Conservation (phyloP, 306 rosid genomes). For the Dalbergia cochinchinensis region DNA sequence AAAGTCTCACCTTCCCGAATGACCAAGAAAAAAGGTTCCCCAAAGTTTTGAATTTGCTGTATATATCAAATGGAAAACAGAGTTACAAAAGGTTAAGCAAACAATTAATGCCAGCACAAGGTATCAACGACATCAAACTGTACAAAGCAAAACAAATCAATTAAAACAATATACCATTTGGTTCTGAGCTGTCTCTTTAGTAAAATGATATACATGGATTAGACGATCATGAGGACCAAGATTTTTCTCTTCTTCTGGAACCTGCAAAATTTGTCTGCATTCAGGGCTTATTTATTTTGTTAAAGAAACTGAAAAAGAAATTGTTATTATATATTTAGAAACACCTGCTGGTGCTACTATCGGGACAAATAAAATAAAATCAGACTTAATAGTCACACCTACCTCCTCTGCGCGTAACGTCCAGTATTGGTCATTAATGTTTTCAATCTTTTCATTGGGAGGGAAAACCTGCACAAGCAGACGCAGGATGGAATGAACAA, state of each 20-base stretch:
- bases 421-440: constrained; percentile 94
- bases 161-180: constrained; percentile 63
- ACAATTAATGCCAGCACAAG: background rate
- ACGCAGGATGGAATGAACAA: constrained; percentile 26
- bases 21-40: constrained; percentile 94
- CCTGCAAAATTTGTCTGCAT: constrained; percentile 49
- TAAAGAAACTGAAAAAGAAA: constrained; percentile 7
- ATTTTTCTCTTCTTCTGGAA: constrained; percentile 90
- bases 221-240: constrained; percentile 77
- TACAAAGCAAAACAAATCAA: constrained; percentile 36
- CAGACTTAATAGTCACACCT: constrained; percentile 18
- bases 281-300: constrained; percentile 14
- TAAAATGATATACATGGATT: constrained; percentile 91
- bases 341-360: constrained; percentile 14
- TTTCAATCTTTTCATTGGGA: constrained; percentile 82
- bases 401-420: constrained; percentile 96
- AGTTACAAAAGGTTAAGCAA: background rate
- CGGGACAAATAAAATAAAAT: constrained; percentile 34
- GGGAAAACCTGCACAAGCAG: constrained; percentile 76
- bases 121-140: constrained; percentile 18
- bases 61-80: constrained; percentile 37
- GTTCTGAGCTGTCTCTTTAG: constrained; percentile 81
- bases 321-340: background rate
- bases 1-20: constrained; percentile 86
- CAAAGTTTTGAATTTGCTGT: constrained; percentile 92